Base-by-base conservation (phyloP, 495 filamentous ascomycete species). In the Amniculicola lignicola region DNA sequence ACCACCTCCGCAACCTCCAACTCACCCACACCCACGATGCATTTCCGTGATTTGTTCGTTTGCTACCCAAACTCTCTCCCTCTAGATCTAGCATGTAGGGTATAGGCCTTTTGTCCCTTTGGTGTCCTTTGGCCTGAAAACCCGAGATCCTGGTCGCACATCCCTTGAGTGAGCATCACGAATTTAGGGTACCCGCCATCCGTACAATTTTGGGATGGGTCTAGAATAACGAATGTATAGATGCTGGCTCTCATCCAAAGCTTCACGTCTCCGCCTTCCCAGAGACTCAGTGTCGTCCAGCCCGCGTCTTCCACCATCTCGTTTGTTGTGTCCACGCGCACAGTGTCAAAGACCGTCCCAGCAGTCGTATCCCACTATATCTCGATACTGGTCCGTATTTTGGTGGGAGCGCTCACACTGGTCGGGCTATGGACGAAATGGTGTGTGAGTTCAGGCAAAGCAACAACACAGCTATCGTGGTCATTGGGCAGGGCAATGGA, bases 261-360 rank as follows among this genome's bases (percentile, higher is more conserved):
- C 29, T 12, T 63, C 22, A 66, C 24, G 16, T 47, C 57, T 31
- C 56, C 61, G 3, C 51, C 51, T 5, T 23, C 29, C 14, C 57
- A 58, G 27, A 54, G 16, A 0, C 49, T 68, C 1, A 56, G 21
- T 0, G 44, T 40, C 33, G 35, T 59, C 14, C 62, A 64, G 21
- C 69, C 67, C 11, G 69, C 69, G 9, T 19, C 61, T 25, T 65
- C 67, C 0, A 71, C 69, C 19, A 57, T 66, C 18, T 63, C 62
- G 10, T 71, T 64, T 57, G 67, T 66, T 4, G 66, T 71, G 19
- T 70, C 69, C 1, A 70, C 67, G 18, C 50, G 63, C 11, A 42
- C 65, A 3, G 43, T 61, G 2, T 37, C 49, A 6, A 39, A 44
- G 15, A 71, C 65, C 14, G 47, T 65, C 12, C 54, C 60, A n/a